phyloP scores from a whole-genome alignment of 2,329 filamentous ascomycete species.

The Pseudopithomyces chartarum region DNA sequence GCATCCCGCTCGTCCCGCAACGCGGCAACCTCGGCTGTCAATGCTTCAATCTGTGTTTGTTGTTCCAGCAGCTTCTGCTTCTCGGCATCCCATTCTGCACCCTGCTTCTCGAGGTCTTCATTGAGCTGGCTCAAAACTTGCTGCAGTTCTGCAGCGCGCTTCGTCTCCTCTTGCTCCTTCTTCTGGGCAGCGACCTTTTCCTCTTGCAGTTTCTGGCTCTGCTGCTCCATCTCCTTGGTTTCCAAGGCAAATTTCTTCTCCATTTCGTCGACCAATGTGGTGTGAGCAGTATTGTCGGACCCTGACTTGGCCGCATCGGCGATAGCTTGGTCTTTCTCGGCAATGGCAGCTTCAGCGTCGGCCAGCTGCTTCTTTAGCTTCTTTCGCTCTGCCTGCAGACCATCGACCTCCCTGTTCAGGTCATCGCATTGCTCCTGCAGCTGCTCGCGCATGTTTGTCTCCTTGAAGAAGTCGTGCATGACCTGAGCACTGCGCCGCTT shows the following conservation, averaged over 20 bases:
- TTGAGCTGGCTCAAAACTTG: slow-evolving; percentile 42
- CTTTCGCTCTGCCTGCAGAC: slow-evolving; percentile 34
- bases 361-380: slow-evolving; percentile 39
- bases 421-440: slow-evolving; percentile 43
- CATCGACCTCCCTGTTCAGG: slow-evolving; percentile 37
- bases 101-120: slow-evolving; percentile 41
- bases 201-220: slow-evolving; percentile 36
- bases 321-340: slow-evolving; percentile 38
- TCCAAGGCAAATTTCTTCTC: slow-evolving; percentile 42
- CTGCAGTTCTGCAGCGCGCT: slow-evolving; percentile 40
- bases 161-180: slow-evolving; percentile 36
- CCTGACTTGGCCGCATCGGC: slow-evolving; percentile 23
- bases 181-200: slow-evolving; percentile 38
- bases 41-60: slow-evolving; percentile 29
- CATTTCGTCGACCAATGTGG: slow-evolving; percentile 38
- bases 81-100: slow-evolving; percentile 41
- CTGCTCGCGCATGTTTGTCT: slow-evolving; percentile 42
- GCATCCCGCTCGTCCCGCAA: slow-evolving; percentile 33
- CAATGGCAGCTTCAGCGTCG: slow-evolving; percentile 35
- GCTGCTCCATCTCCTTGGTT: slow-evolving; percentile 38
- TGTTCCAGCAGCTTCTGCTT: slow-evolving; percentile 43
- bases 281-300: slow-evolving; percentile 26
- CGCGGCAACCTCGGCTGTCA: slow-evolving; percentile 28
- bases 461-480: slow-evolving; percentile 48
- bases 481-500: slow-evolving; percentile 40